phyloP scores from a whole-genome alignment of 371 early-diverging fungal species.

The Actinomucor elegans region DNA sequence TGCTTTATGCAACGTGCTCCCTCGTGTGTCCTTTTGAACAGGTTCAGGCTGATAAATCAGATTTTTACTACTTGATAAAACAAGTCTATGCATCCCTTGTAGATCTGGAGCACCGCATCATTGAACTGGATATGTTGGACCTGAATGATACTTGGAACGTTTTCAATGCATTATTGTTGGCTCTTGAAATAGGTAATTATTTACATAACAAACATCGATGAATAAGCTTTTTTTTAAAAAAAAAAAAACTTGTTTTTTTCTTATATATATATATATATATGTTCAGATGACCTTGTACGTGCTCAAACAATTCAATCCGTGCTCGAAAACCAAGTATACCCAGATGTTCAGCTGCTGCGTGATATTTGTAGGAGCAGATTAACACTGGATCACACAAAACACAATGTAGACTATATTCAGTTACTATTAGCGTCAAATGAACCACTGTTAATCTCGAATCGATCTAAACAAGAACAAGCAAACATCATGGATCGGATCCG shows the following conservation, averaged over 20 bases:
- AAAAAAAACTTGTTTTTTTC: not conserved
- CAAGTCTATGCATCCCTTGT: conserved; percentile 7
- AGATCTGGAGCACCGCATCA: not conserved
- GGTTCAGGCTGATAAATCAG: not conserved
- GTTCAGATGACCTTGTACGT: conserved; percentile 30
- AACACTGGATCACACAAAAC: not conserved
- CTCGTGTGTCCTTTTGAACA: conserved; percentile 14
- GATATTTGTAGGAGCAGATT: conserved; percentile 1
- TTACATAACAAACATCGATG: not conserved
- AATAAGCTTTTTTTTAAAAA: too few relatives aligned
- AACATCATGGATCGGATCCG: conserved; percentile 5
- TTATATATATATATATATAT: not conserved
- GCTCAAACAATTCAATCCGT: conserved; percentile 9
- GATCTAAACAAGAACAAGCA: conserved; percentile 1
- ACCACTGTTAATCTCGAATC: conserved; percentile 11
- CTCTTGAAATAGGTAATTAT: conserved; percentile 27
- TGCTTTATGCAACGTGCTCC: conserved; percentile 13
- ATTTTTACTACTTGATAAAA: not conserved
- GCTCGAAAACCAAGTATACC: conserved; percentile 1
- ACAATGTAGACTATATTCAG: not conserved
- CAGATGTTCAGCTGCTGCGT: conserved; percentile 15
- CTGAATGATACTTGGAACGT: conserved; percentile 9
- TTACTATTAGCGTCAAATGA: conserved; percentile 3
- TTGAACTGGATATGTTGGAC: conserved; percentile 18
- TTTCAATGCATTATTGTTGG: conserved; percentile 22